These are phyloP conservation scores for Metrosideros polymorpha DNA, from an alignment of 441 rosid genomes.

Conservation along the genomic window DNA sequence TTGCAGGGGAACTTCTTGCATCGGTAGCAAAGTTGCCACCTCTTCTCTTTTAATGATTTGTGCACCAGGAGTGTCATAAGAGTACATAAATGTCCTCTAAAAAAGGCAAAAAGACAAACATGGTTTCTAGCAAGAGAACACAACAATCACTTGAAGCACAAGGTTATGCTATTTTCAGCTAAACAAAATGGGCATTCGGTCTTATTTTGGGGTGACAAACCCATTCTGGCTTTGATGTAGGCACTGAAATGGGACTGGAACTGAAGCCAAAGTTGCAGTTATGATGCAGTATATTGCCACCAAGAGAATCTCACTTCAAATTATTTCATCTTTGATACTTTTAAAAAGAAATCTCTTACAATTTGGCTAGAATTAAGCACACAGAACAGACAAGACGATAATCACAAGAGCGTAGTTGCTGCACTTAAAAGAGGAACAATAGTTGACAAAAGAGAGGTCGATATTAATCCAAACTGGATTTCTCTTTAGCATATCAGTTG, in stretches of 20 bases:
- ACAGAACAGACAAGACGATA: neutral
- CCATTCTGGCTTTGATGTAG: neutral
- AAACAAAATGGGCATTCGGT: neutral
- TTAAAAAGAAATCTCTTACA: neutral
- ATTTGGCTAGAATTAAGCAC: neutral
- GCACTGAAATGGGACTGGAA: neutral
- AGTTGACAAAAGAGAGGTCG: neutral
- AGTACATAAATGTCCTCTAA: neutral
- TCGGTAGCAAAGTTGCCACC: neutral
- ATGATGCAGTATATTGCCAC: neutral
- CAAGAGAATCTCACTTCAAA: neutral
- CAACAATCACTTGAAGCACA: neutral
- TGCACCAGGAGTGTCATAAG: neutral
- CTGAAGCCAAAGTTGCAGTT: neutral
- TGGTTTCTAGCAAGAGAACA: neutral
- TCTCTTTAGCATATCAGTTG: neutral
- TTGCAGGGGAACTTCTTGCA: neutral
- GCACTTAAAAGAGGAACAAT: neutral
- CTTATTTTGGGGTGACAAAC: neutral
- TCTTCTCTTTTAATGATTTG: neutral
- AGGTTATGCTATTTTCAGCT: neutral
- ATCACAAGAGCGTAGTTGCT: neutral
- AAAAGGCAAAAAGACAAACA: neutral
- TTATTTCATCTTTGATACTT: neutral
- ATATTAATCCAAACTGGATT: neutral